These are phyloP conservation scores for Clarireedia homoeocarpa DNA, from an alignment of 2,329 filamentous ascomycete species.

Conservation along the genomic window DNA sequence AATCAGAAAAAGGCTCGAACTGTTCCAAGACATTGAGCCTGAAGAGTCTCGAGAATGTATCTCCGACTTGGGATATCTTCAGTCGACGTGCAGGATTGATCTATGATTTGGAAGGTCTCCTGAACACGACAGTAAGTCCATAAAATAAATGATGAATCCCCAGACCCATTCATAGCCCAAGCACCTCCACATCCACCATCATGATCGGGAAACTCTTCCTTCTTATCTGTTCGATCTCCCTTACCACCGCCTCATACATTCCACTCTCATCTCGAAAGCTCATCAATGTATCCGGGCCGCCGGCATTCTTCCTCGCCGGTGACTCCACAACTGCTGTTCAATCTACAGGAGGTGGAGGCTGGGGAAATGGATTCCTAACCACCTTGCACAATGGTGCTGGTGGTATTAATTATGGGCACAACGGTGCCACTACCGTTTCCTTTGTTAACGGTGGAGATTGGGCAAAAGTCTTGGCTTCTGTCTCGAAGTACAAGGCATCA, in stretches of 20 bases:
- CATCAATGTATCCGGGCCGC: slow-evolving; percentile 17
- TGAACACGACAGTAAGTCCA: too few species aligned
- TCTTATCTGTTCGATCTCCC: not conserved
- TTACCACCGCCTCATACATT: not conserved
- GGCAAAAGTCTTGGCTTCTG: slow-evolving; percentile 34
- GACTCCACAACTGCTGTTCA: slow-evolving; percentile 33
- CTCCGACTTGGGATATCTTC: too few species aligned
- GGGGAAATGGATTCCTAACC: slow-evolving; percentile 42
- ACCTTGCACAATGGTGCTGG: slow-evolving; percentile 31
- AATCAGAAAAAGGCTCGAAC: too few species aligned
- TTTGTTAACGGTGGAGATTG: slow-evolving; percentile 40
- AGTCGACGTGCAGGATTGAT: too few species aligned
- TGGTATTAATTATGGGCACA: slow-evolving; percentile 39
- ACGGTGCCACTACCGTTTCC: slow-evolving; percentile 38
- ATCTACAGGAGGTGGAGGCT: slow-evolving; percentile 29
- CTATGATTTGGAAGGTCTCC: too few species aligned
- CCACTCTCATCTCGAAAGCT: not conserved
- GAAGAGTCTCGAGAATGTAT: too few species aligned
- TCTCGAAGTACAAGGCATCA: slow-evolving; percentile 27
- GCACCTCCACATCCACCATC: too few species aligned
- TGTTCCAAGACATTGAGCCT: too few species aligned
- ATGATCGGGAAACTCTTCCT: too few species aligned
- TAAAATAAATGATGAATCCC: too few species aligned
- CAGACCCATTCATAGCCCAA: too few species aligned
- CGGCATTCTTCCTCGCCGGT: slow-evolving; percentile 34